phyloP scores from a whole-genome alignment of 768 basidiomycete species.

The Cubamyces lactineus region DNA sequence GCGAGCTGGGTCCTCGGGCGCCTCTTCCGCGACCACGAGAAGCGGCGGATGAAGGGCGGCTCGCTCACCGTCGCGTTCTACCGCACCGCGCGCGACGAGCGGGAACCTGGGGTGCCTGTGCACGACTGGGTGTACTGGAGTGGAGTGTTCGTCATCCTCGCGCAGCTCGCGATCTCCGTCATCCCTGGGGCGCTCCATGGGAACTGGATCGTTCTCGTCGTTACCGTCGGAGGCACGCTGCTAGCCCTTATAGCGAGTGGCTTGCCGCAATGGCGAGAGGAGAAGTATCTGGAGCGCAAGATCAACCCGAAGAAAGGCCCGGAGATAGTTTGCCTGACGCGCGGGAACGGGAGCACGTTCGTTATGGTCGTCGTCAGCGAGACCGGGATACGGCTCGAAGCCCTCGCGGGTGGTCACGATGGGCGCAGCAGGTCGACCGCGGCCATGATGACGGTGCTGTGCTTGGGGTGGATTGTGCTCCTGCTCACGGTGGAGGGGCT shows the following conservation, averaged over 20 bases:
- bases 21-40: conserved; percentile 35
- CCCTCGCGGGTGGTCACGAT: conserved; percentile 33
- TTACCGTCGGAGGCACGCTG: conserved; percentile 34
- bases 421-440: conserved; percentile 16
- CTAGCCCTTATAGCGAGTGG: conserved; percentile 31
- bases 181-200: conserved; percentile 33
- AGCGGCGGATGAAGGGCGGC: conserved; percentile 20
- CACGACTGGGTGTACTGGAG: conserved; percentile 36
- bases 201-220: conserved; percentile 36
- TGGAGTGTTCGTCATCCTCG: conserved; percentile 31
- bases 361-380: conserved; percentile 38
- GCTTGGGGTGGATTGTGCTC: conserved; percentile 31
- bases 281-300: conserved; percentile 35
- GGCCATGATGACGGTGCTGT: conserved; percentile 17
- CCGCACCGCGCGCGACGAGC: conserved; percentile 17
- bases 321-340: conserved; percentile 34
- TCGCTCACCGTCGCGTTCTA: conserved; percentile 29
- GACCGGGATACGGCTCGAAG: conserved; percentile 34
- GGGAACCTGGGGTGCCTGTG: conserved; percentile 26
- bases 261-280: conserved; percentile 37
- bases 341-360: conserved; percentile 36
- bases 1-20: conserved; percentile 36
- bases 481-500: conserved; percentile 32
- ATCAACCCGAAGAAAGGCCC: conserved; percentile 14
- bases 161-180: conserved; percentile 37